Evolutionary conservation across 768 basidiomycete species (phyloP), one percentile per base, ranked within the genome.

Genomic region (Leccinellum albellum): DNA sequence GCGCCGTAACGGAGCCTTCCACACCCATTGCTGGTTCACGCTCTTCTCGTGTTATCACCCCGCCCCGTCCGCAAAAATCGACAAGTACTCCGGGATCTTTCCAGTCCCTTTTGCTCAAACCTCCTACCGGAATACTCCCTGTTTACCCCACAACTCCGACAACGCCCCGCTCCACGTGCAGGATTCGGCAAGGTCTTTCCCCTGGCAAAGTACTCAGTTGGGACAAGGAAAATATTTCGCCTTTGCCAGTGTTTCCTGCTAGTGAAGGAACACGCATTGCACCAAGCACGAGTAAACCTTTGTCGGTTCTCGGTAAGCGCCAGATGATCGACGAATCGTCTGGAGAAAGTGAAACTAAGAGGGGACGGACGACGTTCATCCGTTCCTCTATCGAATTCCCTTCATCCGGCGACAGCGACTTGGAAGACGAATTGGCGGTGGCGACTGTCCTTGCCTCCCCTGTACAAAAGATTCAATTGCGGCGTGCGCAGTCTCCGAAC

Each of bases 141-240:
- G 31, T 74, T 24, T 48, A 63, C 4, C 61, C 63, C 31, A 63
- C 40, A 53, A 67, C 63, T 6, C 76, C 73, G 5, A 58, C 69
- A 12, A 75, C 76, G 2, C 76, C 78, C 1, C 70, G 71, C 15
- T 67, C 69, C 13, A 56, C 63, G 28, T 21, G 21, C 21, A 63
- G 58, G 29, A 24, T 56, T 37, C 63, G 62, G 32, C 55, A 55
- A 21, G 64, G 57, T 44, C 61, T 69, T 29, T 75, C 76, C 21
- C 68, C 73, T 21, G 76, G 75, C 60, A 77, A 78, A 57, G 73
- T 76, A 51, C 69, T 73, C 59, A 69, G 65, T 15, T 61, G 63
- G 7, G 71, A 86, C 67, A 89, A 89, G 71, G 88, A 90, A 66
- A 89, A 89, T 63, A 56, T 69, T 31, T 79, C 79, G 0, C 84